Conservation (phyloP, 331 rosid species). For the Malus hybrid region DNA sequence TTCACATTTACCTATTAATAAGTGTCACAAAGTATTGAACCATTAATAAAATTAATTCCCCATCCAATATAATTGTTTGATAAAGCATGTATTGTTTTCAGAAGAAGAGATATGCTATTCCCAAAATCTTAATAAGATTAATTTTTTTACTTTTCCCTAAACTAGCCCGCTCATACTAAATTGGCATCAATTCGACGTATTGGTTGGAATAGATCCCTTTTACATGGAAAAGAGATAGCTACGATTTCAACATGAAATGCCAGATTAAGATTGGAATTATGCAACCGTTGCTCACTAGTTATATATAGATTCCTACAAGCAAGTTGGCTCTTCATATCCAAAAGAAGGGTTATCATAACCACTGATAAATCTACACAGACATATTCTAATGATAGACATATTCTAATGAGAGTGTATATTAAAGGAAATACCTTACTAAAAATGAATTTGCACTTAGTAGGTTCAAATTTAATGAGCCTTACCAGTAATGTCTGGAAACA, state of each 20-base stretch:
- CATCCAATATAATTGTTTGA: neutral
- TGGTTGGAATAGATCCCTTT: neutral
- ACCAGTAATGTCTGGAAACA: slow-evolving; percentile 78
- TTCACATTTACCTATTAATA: neutral
- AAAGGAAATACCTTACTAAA: neutral
- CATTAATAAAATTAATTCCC: neutral
- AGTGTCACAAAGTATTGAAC: neutral
- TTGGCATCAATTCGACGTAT: neutral
- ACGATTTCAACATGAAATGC: neutral
- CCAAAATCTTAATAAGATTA: neutral
- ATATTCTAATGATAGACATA: neutral
- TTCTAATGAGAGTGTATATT: neutral
- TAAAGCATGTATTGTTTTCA: neutral
- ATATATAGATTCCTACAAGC: neutral
- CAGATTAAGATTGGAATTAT: neutral
- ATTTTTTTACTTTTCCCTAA: no score
- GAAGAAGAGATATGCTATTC: neutral
- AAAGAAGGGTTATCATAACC: neutral
- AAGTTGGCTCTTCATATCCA: neutral
- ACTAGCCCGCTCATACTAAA: no score
- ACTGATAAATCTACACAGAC: neutral
- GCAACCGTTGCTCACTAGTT: neutral
- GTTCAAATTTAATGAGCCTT: slow-evolving; percentile 37
- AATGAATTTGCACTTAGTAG: slow-evolving; percentile 2
- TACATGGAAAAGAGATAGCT: neutral